Conservation (phyloP, 768 basidiomycete genomes). For the Naematelia aurantialba region DNA sequence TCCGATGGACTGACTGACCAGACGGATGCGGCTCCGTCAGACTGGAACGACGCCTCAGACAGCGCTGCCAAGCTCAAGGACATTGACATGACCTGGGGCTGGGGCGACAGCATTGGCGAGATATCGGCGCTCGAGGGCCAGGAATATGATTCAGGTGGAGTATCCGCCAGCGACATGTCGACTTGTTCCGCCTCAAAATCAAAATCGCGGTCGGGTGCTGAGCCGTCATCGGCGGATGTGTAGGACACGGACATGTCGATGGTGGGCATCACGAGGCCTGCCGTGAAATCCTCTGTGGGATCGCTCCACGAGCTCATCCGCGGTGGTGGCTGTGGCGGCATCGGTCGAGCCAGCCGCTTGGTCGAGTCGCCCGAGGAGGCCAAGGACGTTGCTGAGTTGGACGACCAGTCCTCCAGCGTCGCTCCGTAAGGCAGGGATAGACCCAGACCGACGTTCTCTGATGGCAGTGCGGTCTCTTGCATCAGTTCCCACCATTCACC, state of each 20-base stretch:
- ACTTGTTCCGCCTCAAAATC: background rate
- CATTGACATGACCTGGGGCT: conserved; percentile 5
- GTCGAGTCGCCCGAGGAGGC: background rate
- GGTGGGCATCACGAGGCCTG: background rate
- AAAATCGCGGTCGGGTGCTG: no score
- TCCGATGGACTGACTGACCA: conserved; percentile 28
- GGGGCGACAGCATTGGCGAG: background rate
- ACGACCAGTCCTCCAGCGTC: conserved; percentile 31
- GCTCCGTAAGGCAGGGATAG: conserved; percentile 20
- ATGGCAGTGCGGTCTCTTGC: background rate
- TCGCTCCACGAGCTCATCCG: background rate
- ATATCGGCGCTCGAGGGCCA: conserved; percentile 8
- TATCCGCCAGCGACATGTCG: background rate
- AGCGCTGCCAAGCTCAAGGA: background rate
- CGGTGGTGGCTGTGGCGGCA: no score
- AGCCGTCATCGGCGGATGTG: background rate
- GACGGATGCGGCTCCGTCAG: background rate
- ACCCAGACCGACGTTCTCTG: background rate
- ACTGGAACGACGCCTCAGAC: conserved; percentile 6
- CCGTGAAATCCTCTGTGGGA: background rate
- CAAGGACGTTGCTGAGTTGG: background rate
- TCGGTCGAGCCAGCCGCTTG: background rate
- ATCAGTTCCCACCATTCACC: conserved; percentile 27
- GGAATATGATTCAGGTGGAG: background rate
- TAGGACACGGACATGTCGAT: background rate